Evolutionary conservation across 768 basidiomycete species (phyloP).

Genomic region (Suillus cothurnatus): DNA sequence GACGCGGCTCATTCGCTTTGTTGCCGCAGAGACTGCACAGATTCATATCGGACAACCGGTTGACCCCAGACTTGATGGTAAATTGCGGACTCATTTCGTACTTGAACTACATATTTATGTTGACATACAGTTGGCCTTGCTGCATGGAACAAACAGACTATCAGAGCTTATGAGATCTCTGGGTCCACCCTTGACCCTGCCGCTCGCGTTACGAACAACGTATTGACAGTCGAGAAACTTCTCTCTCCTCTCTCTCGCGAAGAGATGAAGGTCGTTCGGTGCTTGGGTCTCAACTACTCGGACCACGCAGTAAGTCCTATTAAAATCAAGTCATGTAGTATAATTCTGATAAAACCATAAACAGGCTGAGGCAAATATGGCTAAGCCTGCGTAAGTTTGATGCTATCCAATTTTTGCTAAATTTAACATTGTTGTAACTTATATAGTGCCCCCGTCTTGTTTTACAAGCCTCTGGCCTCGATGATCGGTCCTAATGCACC

Average conservation of each 20-base stretch:
- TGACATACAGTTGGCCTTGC: conserved; percentile 59
- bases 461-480: conserved; percentile 75
- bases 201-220: conserved; percentile 60
- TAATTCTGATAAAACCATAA: neutral
- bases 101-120: neutral
- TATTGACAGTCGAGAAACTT: conserved; percentile 72
- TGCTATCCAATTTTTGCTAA: neutral
- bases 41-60: conserved; percentile 82
- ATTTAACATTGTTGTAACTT: neutral
- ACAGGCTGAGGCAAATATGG: conserved; percentile 67
- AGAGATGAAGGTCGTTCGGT: conserved; percentile 70
- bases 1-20: conserved; percentile 82
- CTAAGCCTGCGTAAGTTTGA: conserved; percentile 59
- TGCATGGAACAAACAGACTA: conserved; percentile 49
- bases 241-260: conserved; percentile 69
- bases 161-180: conserved; percentile 72
- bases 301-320: conserved; percentile 67
- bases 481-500: conserved; percentile 72
- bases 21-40: conserved; percentile 70
- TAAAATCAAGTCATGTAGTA: neutral
- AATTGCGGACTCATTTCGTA: conserved; percentile 11
- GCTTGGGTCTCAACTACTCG: conserved; percentile 81
- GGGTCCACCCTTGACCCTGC: conserved; percentile 70
- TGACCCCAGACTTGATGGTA: conserved; percentile 66
- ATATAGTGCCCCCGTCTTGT: conserved; percentile 66